These are phyloP conservation scores for Saturnispora zaruensis DNA, from an alignment of 805 yeast species.

Conservation along the genomic window DNA sequence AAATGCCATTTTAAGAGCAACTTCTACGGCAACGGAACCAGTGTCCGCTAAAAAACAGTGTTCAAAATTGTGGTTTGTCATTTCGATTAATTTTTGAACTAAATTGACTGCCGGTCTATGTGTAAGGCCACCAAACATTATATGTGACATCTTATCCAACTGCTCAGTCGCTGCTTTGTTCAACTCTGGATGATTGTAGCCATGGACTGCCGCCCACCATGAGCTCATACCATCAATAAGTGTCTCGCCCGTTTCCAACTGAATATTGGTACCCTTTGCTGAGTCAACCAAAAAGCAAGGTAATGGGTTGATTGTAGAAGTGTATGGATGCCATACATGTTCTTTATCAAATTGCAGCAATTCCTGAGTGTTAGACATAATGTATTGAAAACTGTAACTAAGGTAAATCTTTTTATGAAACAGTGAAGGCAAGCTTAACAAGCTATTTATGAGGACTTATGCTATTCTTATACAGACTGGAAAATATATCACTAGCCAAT, in stretches of 20 bases:
- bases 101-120: conserved; percentile 9
- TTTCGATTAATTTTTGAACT: conserved; percentile 1
- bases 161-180: conserved; percentile 8
- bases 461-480: not conserved
- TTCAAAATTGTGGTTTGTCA: conserved; percentile 3
- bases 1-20: conserved; percentile 9
- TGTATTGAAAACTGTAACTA: not conserved
- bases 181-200: conserved; percentile 9
- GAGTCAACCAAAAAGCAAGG: conserved; percentile 10
- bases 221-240: conserved; percentile 10
- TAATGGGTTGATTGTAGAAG: conserved; percentile 8
- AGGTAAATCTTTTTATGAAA: not conserved
- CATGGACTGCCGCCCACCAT: conserved; percentile 11
- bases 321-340: conserved; percentile 11
- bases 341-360: conserved; percentile 5
- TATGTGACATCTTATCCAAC: conserved; percentile 7
- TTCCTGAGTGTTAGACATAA: not conserved
- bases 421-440: not conserved
- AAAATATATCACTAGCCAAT: not conserved
- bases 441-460: not conserved
- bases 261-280: conserved; percentile 3
- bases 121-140: conserved; percentile 11
- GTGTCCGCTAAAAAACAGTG: conserved; percentile 9
- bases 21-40: conserved; percentile 10
- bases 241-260: conserved; percentile 3